Evolutionary conservation across 345 rosid species (phyloP).

Genomic region (Eucalyptus brandiana): DNA sequence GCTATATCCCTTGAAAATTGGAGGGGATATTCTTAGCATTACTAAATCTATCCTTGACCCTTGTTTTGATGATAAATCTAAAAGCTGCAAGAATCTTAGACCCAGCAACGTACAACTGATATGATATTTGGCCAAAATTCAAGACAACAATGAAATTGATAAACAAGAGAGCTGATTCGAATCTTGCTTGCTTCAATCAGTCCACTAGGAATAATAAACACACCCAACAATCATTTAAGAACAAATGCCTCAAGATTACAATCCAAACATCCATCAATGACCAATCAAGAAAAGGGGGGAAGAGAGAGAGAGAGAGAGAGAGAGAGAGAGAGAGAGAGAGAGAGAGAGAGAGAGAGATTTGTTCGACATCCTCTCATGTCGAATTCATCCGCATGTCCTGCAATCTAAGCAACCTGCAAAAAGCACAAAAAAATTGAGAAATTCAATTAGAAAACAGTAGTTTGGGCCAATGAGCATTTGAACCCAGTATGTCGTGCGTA

Average conservation of each 20-base stretch:
- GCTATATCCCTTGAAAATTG: neutral
- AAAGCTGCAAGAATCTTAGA: neutral
- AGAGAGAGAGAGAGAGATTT: neutral
- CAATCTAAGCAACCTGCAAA: constrained; percentile 21
- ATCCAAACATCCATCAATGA: neutral
- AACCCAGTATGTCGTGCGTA: neutral
- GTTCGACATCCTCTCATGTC: constrained; percentile 54
- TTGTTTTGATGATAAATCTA: neutral
- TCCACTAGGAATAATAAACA: neutral
- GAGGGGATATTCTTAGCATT: neutral
- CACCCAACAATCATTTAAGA: neutral
- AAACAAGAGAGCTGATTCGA: neutral
- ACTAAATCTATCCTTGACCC: neutral
- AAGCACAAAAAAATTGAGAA: neutral
- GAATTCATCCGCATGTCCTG: constrained; percentile 7
- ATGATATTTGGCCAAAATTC: neutral
- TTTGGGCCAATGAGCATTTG: neutral
- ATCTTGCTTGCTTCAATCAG: neutral
- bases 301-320: neutral
- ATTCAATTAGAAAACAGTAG: neutral
- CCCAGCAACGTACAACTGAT: neutral
- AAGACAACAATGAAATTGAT: neutral
- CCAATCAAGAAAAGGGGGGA: neutral
- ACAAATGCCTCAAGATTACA: constrained; percentile 13
- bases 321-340: neutral